Conservation (phyloP, 1,139 yeast genomes). For the Hanseniaspora sp. region DNA sequence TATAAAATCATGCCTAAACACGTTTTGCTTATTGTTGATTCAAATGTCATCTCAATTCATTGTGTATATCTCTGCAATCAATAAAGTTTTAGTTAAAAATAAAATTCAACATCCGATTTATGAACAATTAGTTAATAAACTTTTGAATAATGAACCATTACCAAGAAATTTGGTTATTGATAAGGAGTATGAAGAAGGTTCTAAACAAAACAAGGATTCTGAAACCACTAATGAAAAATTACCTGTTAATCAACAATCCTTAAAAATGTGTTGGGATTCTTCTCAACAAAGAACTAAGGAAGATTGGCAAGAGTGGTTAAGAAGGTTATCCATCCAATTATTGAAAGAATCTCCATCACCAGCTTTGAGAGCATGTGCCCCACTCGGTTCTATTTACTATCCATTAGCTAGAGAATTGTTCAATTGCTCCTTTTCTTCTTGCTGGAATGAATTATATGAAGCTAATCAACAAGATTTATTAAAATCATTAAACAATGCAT, state of each 20-base stretch:
- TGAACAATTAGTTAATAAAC: conserved; percentile 68
- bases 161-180: conserved; percentile 69
- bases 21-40: conserved; percentile 63
- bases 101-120: conserved; percentile 63
- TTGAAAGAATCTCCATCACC: conserved; percentile 90
- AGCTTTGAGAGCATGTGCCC: conserved; percentile 87
- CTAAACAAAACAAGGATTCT: conserved; percentile 51
- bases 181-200: conserved; percentile 49
- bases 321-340: conserved; percentile 72
- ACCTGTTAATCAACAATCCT: conserved; percentile 38
- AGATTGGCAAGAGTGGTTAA: conserved; percentile 98
- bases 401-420: conserved; percentile 86
- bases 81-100: conserved; percentile 52
- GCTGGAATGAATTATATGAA: conserved; percentile 91
- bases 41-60: conserved; percentile 79
- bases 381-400: conserved; percentile 74
- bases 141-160: conserved; percentile 77
- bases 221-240: conserved; percentile 64
- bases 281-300: conserved; percentile 79
- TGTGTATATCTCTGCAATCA: conserved; percentile 79
- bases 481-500: conserved; percentile 72
- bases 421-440: conserved; percentile 89
- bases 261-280: conserved; percentile 83
- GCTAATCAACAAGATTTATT: conserved; percentile 86
- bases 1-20: conserved; percentile 56